Percentiles rank a stretch among this genome's conserved stretches.
phyloP scores from a whole-genome alignment of 176 grass and related monocot genomes.

The Triticum turgidum region DNA sequence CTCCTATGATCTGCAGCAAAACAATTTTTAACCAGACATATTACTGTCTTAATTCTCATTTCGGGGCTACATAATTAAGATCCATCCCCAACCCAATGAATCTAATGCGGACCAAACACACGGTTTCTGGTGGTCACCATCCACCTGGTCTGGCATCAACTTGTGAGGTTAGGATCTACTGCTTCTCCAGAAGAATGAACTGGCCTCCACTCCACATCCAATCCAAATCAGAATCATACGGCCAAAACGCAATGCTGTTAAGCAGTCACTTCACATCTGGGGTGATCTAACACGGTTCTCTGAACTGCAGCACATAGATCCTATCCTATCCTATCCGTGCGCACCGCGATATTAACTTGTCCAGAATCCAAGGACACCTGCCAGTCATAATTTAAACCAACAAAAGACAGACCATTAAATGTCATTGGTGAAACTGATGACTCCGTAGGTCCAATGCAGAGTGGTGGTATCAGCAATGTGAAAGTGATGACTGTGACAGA shows the following conservation, averaged over 20 bases:
- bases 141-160: not conserved
- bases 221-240: conserved; percentile 25
- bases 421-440: not conserved
- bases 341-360: conserved; percentile 46
- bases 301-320: not conserved
- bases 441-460: not conserved
- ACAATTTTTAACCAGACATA: not conserved
- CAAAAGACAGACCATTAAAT: not conserved
- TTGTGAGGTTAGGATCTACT: not conserved
- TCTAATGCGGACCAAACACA: not conserved
- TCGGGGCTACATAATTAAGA: conserved; percentile 6
- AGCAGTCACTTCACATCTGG: not conserved
- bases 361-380: conserved; percentile 86
- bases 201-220: not conserved
- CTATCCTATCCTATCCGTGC: not conserved
- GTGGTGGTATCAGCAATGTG: conserved; percentile 7
- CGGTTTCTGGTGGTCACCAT: not conserved
- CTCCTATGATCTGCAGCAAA: not conserved
- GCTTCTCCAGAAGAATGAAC: not conserved
- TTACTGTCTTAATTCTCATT: not conserved
- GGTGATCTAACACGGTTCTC: not conserved
- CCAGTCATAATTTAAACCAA: conserved; percentile 24
- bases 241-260: not conserved
- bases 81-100: not conserved
- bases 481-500: conserved; percentile 4